phyloP scores from a whole-genome alignment of 164 flowering plant species.

The Chimonanthus salicifolius region DNA sequence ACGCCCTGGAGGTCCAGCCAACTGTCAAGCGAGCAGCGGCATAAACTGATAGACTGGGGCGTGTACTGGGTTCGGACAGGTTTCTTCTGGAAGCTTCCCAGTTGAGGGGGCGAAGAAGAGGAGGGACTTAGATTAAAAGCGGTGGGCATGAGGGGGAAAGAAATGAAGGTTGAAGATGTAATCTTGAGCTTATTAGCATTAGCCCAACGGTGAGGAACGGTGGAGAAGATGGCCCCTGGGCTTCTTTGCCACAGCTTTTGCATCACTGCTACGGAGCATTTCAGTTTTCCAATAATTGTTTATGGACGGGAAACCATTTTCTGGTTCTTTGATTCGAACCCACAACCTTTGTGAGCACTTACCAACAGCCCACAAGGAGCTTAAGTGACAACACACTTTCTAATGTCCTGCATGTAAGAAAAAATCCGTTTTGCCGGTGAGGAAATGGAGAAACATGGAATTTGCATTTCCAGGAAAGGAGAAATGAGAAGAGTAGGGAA shows the following conservation, averaged over 20 bases:
- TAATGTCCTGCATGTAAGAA: too few relatives aligned
- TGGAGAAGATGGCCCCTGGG: slow-evolving; percentile 33
- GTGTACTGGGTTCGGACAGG: slow-evolving; percentile 1
- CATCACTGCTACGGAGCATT: slow-evolving; percentile 41
- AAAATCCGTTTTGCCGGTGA: too few relatives aligned
- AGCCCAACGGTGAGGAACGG: not conserved
- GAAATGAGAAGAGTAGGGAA: not conserved
- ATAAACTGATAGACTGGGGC: not conserved
- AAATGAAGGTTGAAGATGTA: slow-evolving; percentile 3
- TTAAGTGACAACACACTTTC: too few relatives aligned
- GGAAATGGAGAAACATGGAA: too few relatives aligned
- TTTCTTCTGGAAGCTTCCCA: not conserved
- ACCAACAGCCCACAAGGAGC: too few relatives aligned
- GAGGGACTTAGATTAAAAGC: slow-evolving; percentile 12
- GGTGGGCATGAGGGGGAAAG: slow-evolving; percentile 20
- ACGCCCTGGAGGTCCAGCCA: slow-evolving; percentile 19
- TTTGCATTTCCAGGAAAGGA: not conserved
- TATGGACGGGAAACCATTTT: not conserved
- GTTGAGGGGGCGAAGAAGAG: slow-evolving; percentile 1
- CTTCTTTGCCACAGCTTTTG: slow-evolving; percentile 53
- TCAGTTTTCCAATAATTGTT: slow-evolving; percentile 8
- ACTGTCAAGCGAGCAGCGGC: slow-evolving; percentile 21
- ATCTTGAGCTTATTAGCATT: not conserved
- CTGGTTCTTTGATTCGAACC: not conserved
- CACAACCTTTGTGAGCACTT: too few relatives aligned